Evolutionary conservation across 2,329 filamentous ascomycete species (phyloP).

Genomic region (Pseudocercospora musae): DNA sequence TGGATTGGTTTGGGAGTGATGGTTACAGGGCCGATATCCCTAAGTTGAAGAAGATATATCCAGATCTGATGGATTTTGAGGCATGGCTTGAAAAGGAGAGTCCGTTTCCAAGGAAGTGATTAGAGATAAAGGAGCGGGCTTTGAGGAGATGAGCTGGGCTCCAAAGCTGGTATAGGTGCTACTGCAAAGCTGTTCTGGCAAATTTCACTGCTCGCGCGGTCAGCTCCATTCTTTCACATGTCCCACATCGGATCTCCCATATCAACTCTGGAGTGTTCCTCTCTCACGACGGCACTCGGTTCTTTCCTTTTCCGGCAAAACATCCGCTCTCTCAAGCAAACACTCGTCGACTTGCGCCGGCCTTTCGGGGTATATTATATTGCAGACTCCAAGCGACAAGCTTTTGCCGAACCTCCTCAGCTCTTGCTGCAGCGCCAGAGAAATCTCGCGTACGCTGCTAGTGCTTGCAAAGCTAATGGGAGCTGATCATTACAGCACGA

Average conservation of each 20-base stretch:
- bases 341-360: neutral
- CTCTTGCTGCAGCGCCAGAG: neutral
- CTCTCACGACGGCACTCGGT: neutral
- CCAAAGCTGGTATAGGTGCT: neutral
- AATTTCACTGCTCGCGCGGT: neutral
- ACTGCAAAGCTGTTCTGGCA: neutral
- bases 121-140: neutral
- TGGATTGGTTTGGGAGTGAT: conserved; percentile 49
- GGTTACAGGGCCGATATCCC: conserved; percentile 50
- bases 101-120: conserved; percentile 22
- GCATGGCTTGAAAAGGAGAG: conserved; percentile 34
- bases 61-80: conserved; percentile 40
- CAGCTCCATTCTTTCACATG: neutral
- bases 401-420: neutral
- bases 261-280: neutral
- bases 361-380: neutral
- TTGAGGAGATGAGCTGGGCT: neutral
- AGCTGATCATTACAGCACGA: neutral
- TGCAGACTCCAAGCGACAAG: neutral
- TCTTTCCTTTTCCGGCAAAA: neutral
- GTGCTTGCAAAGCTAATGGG: neutral
- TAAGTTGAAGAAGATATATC: conserved; percentile 44
- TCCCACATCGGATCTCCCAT: neutral
- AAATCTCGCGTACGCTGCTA: neutral
- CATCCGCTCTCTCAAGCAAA: neutral